Evolutionary conservation across 148 eudicot species (phyloP), one percentile per base, ranked within the genome.

Genomic region (Agrostemma githago): DNA sequence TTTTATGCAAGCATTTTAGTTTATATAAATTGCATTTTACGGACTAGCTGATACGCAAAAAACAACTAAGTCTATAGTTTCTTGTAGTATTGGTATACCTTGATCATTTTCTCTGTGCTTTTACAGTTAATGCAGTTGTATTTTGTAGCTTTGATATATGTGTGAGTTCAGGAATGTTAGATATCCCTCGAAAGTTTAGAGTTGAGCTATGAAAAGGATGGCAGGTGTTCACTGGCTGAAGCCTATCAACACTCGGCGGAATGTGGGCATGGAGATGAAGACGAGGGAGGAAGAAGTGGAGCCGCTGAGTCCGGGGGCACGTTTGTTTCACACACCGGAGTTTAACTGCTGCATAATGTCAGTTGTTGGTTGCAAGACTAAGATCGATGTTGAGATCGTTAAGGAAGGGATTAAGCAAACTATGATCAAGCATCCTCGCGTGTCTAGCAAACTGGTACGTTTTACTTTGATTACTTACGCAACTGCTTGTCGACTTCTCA

Each of bases 341-440:
- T 43, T 81, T 70, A 83, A 86, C 59, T 79, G 83, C 73, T 80
- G 68, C 38, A 86, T 84, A 21, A n/a, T 88, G 12, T 71, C 84
- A 1, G 53, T 74, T 37, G 34, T 79, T 0, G 92, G 88, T 14
- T 72, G 46, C 39, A 83, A 79, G 63, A 81, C 78, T 0, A 53
- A 41, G 63, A 59, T 86, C 38, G 77, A 86, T 19, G 66, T 71
- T 5, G 83, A 79, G 3, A 53, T 74, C 2, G 20, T 85, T 53
- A 87, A 73, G 20, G 42, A 68, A 3, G 83, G 82, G 5, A 5
- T 85, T 5, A 26, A 43, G 10, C 71, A 65, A 21, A 82, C 77
- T 48, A 44, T 87, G 19, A 40, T 80, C 44, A 87, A 80, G 66
- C 88, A 85, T 63, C 93, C 90, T 77, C 88, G 90, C 14, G 79